These are phyloP conservation scores for Fusarium lateritium DNA, from an alignment of 2,329 filamentous ascomycete genomes.

Conservation along the genomic window DNA sequence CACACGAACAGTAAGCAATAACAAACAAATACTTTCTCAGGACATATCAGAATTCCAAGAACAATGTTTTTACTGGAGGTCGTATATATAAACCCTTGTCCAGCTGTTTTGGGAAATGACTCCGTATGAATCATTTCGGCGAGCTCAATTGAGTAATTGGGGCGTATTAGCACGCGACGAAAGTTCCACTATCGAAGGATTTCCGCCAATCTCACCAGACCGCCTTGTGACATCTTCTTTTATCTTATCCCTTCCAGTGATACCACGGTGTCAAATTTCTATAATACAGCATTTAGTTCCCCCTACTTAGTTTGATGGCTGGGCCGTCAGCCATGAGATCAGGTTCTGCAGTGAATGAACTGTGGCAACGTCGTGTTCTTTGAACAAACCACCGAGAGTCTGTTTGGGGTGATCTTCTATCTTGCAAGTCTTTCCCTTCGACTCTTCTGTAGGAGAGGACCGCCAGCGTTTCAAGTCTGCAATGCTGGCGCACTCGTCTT, in stretches of 20 bases:
- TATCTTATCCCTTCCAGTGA: no score
- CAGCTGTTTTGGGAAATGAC: neutral
- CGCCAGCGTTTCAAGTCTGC: slow-evolving; percentile 6
- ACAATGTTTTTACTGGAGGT: no score
- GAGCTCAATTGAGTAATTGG: slow-evolving; percentile 7
- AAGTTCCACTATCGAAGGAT: neutral
- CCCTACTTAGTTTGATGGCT: no score
- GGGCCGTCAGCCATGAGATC: slow-evolving; percentile 18
- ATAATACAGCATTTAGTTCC: no score
- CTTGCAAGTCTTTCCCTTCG: neutral
- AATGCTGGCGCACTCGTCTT: slow-evolving; percentile 14
- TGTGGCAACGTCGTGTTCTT: neutral
- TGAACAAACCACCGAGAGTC: slow-evolving; percentile 21
- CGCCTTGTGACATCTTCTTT: no score
- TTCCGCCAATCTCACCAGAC: neutral
- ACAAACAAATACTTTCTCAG: no score
- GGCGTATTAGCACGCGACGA: neutral
- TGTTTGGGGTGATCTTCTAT: slow-evolving; percentile 10
- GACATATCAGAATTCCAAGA: neutral
- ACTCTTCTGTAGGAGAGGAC: neutral
- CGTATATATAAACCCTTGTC: neutral
- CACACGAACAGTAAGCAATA: no score
- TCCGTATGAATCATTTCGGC: slow-evolving; percentile 5
- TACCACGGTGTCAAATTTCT: no score
- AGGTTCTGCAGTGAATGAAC: slow-evolving; percentile 27